These are phyloP conservation scores for Kwoniella sp. DNA, from an alignment of 768 basidiomycete genomes.

Conservation along the genomic window DNA sequence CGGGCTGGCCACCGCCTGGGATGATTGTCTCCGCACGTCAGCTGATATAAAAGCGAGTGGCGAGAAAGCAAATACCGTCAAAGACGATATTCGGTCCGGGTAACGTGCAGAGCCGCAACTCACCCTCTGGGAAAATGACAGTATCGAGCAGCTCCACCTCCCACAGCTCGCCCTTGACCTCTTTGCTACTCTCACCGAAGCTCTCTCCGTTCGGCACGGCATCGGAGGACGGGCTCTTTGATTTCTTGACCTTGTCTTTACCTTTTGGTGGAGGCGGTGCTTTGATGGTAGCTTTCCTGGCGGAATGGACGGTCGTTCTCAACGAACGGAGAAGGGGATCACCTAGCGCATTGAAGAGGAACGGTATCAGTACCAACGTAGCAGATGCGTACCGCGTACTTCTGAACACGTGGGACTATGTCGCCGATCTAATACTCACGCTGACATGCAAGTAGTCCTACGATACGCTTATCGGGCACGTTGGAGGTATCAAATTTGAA, in stretches of 20 bases:
- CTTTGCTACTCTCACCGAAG: background rate
- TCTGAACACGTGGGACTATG: background rate
- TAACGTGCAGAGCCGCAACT: too few species aligned
- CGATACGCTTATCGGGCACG: constrained; percentile 46
- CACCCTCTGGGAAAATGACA: constrained; percentile 55
- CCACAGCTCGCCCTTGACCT: constrained; percentile 42
- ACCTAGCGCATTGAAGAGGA: constrained; percentile 22
- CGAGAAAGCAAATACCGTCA: too few species aligned
- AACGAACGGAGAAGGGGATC: constrained; percentile 44
- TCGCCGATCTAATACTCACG: constrained; percentile 33
- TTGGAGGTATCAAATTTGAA: constrained; percentile 47
- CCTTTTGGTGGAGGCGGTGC: constrained; percentile 45
- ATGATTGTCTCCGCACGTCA: background rate
- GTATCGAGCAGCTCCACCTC: constrained; percentile 53
- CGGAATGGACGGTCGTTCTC: constrained; percentile 31
- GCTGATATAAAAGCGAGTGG: background rate
- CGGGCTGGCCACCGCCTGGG: constrained; percentile 54
- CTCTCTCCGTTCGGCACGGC: background rate
- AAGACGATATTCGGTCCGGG: too few species aligned
- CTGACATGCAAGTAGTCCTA: constrained; percentile 55
- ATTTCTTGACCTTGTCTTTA: constrained; percentile 38
- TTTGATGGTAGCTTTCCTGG: constrained; percentile 31
- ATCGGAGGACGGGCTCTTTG: constrained; percentile 13
- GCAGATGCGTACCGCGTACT: background rate
- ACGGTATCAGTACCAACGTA: background rate